These are phyloP conservation scores for Neurospora africana DNA, from an alignment of 495 filamentous ascomycete genomes.

Conservation along the genomic window DNA sequence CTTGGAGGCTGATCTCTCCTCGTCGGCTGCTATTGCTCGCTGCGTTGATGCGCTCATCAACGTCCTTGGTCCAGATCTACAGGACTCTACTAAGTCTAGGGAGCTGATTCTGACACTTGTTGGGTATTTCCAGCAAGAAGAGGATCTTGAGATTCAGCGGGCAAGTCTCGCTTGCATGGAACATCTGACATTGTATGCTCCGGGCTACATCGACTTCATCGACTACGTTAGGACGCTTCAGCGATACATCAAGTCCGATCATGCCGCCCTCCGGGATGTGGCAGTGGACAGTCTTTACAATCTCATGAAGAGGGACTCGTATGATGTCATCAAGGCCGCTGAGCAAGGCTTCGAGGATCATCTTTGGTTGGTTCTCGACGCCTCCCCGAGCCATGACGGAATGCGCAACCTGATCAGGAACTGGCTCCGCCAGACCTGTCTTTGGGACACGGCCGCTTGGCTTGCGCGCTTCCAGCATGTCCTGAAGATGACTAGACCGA, in stretches of 20 bases:
- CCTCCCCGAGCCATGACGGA: constrained; percentile 59
- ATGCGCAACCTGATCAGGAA: constrained; percentile 74
- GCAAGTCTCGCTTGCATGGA: constrained; percentile 78
- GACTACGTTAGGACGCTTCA: constrained; percentile 78
- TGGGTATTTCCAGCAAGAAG: constrained; percentile 70
- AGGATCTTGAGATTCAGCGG: constrained; percentile 57
- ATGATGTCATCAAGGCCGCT: constrained; percentile 63
- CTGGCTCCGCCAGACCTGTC: constrained; percentile 80
- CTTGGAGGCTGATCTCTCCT: constrained; percentile 70
- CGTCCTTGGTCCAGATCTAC: constrained; percentile 88
- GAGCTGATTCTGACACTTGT: constrained; percentile 85
- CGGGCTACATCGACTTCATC: constrained; percentile 69
- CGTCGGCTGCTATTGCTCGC: constrained; percentile 69
- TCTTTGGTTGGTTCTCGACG: constrained; percentile 80
- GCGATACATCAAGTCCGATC: constrained; percentile 57
- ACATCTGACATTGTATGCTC: constrained; percentile 86
- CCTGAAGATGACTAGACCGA: constrained; percentile 71
- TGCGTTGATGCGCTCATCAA: constrained; percentile 94
- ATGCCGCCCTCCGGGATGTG: constrained; percentile 58
- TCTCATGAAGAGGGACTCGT: constrained; percentile 83
- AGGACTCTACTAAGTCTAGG: constrained; percentile 83
- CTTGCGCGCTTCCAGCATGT: constrained; percentile 78
- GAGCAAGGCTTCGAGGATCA: constrained; percentile 76
- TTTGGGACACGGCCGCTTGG: constrained; percentile 70
- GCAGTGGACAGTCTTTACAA: constrained; percentile 86